Evolutionary conservation across 306 rosid species (phyloP), one percentile per base, ranked within the genome.

Genomic region (Sindora glabra): DNA sequence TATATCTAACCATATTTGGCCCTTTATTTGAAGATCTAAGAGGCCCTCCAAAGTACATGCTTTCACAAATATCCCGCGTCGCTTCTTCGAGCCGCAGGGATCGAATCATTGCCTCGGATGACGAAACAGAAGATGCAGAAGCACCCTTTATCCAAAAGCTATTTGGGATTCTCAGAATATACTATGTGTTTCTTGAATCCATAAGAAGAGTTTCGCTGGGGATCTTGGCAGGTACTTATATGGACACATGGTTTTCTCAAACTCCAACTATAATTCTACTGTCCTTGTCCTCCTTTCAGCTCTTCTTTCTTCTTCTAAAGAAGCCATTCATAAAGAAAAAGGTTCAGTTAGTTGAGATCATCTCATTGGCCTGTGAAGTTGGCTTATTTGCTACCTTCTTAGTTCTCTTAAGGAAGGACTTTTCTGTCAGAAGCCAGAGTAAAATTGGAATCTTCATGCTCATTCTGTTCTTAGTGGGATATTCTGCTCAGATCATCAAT

Each of bases 1-100:
- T 68, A 53, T 64, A 62, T 55, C 77, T 81, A 15, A 75, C 66
- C 60, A 83, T 83, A 37, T 72, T 87, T 22, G 96, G 96, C 26
- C 96, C 92, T 21, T 69, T 88, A 15, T 88, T 85, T 49, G 98
- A 87, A 83, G 98, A 91, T 64, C 76, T 91, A 17, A 76, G 96
- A 70, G 98, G 98, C 66, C 96, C 95, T 44, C 96, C 96, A 64
- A 91, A 87, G 68, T 91, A 85, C 82, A 91, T 91, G 95, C 86
- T 91, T 50, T 82, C 98, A 16, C 95, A 87, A 79, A 91, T 88
- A 51, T 61, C 97, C 8, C 81, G 78, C 5, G 62, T 74, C 33
- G 75, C 26, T 37, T 48, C 71, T 40, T 63, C 32, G 11, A 76
- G 75, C 45, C 84, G 38, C 29, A 76, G 74, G 5, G 95, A 79